These are phyloP conservation scores for Hypseocharis bilobata DNA, from an alignment of 441 rosid genomes.

Conservation along the genomic window DNA sequence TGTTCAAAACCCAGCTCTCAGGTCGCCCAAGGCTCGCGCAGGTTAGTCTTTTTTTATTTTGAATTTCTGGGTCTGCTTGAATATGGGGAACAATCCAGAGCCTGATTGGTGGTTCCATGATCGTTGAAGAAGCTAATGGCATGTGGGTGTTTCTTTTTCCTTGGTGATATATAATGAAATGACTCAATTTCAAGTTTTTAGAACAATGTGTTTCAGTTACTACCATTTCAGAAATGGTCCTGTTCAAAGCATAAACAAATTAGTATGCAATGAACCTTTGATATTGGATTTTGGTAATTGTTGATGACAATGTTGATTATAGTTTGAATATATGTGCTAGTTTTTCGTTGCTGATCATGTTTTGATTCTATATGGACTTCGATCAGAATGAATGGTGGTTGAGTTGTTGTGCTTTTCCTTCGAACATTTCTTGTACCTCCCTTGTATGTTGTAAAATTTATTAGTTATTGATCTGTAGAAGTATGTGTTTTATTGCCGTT, in stretches of 20 bases:
- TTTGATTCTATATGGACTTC: background rate
- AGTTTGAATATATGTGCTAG: background rate
- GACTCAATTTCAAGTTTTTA: no score
- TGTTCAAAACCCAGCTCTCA: conserved; percentile 68
- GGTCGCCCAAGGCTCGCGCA: conserved; percentile 52
- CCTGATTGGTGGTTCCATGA: background rate
- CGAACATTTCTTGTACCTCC: no score
- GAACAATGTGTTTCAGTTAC: no score
- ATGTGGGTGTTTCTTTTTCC: no score
- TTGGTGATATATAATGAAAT: no score
- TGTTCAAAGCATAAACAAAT: no score
- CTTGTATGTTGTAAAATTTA: background rate
- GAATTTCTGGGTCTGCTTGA: no score
- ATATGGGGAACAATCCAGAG: background rate
- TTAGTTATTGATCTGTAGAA: background rate
- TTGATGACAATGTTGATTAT: background rate
- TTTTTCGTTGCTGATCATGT: background rate
- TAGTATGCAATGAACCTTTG: no score
- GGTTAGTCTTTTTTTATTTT: conserved; percentile 29
- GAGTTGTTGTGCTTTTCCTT: no score
- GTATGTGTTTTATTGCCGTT: background rate
- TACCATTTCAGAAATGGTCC: no score
- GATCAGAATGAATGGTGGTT: background rate
- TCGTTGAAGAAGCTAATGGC: background rate
- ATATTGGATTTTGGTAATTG: no score